Base-by-base conservation (phyloP, 2,329 filamentous ascomycete species). In the Apiospora malaysiana region DNA sequence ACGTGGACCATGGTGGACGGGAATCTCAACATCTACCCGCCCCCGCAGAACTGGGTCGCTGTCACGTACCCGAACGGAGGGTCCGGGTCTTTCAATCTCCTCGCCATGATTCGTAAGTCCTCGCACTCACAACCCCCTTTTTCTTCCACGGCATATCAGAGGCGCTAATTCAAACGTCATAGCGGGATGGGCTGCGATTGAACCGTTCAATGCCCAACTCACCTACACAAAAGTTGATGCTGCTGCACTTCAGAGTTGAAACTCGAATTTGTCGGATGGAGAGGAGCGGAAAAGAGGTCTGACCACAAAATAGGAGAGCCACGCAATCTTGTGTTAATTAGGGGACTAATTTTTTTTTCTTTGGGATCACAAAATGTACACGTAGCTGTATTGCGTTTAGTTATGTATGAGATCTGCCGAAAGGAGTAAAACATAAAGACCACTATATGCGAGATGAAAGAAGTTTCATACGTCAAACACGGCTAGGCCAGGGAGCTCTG, bases 201-300 rank as follows among this genome's bases (percentile, higher is more conserved):
- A 63, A 40, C 56, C 56, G 18, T 63, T 63, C 32, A 63, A 63
- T 40, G 56, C 56, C 32, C 56, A 63, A 40, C 18, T 63, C 32
- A 63, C 56, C 32, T 63, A 63, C 5, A 63, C 32, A 37, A 63
- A 40, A 10, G 56, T 63, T 14, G 8, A n/a, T n/a, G 14, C 21
- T 9, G 27, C 32, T 18, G n/a, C 16, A 12, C 7, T 23, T 21
- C 56, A 63, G 16, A 40, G 32, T n/a, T 63, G 56, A 63, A 4
- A 14, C 32, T 4, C 18, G 18, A 6, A 12, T 21, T 23, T 3
- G 56, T n/a, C 9, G 27, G 8, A 21, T n/a, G 14, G 9, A 40
- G 37, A 63, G 7, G n/a, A 40, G 56, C 3, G 32, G 21, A 6
- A 2, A 1, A 37, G 51, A 21, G 16, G 16, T n/a, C 18, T 12